Evolutionary conservation across 108 stramenopile species (phyloP).

Genomic region (Cyclotella distinguenda): DNA sequence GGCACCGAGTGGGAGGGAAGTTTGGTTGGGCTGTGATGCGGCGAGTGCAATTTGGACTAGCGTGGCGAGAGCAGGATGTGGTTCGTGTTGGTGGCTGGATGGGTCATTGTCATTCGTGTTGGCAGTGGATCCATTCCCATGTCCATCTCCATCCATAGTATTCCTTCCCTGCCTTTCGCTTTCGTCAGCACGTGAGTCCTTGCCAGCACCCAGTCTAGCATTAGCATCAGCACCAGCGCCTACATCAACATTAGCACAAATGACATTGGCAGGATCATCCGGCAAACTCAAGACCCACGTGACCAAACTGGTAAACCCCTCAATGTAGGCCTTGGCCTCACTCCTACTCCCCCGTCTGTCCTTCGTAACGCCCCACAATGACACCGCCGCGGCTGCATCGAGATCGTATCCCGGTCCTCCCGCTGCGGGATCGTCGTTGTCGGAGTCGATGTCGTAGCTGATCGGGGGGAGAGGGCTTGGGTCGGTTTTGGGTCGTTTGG

Average conservation of each 20-base stretch:
- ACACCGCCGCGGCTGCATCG: constrained; percentile 70
- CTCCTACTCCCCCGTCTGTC: neutral
- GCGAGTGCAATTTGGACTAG: constrained; percentile 37
- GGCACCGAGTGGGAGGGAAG: constrained; percentile 20
- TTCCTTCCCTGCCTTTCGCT: neutral
- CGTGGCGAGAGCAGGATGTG: constrained; percentile 25
- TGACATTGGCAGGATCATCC: constrained; percentile 70
- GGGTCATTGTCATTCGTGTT: neutral
- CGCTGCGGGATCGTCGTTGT: constrained; percentile 49
- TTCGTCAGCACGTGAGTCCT: constrained; percentile 4
- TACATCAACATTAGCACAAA: constrained; percentile 23
- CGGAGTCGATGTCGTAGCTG: neutral
- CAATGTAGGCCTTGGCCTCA: constrained; percentile 75
- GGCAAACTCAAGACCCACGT: constrained; percentile 83
- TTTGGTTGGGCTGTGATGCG: constrained; percentile 4
- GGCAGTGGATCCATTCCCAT: neutral
- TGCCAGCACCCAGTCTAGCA: neutral
- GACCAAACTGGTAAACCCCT: constrained; percentile 73
- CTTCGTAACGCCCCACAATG: constrained; percentile 63
- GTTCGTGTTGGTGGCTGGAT: neutral
- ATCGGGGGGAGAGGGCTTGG: neutral
- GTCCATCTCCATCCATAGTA: neutral
- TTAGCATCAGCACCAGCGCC: neutral
- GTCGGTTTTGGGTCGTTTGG: neutral
- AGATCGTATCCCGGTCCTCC: constrained; percentile 83